phyloP scores from a whole-genome alignment of 2,329 filamentous ascomycete genomes.

The Camptophora hylomeconis region DNA sequence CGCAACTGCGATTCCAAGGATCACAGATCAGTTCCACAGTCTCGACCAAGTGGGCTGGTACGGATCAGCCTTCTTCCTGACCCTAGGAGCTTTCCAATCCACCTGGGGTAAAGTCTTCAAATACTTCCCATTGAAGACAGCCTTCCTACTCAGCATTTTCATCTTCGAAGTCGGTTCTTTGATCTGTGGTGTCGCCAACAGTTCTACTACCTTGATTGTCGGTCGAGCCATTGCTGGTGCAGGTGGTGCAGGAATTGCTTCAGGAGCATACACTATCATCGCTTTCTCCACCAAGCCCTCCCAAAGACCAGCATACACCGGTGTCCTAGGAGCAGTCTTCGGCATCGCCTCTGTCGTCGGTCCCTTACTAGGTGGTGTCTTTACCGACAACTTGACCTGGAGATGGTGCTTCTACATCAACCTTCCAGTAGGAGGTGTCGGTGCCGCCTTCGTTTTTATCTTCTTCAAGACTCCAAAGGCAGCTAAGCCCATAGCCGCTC shows the following conservation, averaged over 20 bases:
- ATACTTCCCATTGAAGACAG: constrained; percentile 21
- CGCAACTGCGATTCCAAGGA: constrained; percentile 23
- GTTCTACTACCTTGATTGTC: constrained; percentile 24
- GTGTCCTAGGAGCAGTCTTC: constrained; percentile 18
- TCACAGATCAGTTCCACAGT: constrained; percentile 23
- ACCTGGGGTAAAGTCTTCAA: constrained; percentile 23
- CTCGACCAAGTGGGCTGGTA: constrained; percentile 25
- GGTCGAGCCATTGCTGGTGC: constrained; percentile 27
- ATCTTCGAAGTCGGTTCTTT: constrained; percentile 32
- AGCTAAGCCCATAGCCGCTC: constrained; percentile 13
- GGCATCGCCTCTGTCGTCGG: constrained; percentile 20
- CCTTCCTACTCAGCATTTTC: constrained; percentile 24
- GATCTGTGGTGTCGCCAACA: constrained; percentile 27
- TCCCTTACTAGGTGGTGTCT: constrained; percentile 20
- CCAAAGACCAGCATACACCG: constrained; percentile 35
- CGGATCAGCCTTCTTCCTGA: constrained; percentile 25
- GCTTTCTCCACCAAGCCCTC: constrained; percentile 32
- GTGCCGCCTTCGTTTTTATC: constrained; percentile 16
- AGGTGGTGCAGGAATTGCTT: constrained; percentile 23
- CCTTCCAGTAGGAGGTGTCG: constrained; percentile 21
- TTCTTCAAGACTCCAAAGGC: constrained; percentile 20
- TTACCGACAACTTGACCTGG: constrained; percentile 21
- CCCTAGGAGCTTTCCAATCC: constrained; percentile 20
- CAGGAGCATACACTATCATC: constrained; percentile 33
- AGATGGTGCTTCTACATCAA: constrained; percentile 27